Evolutionary conservation across 2,329 filamentous ascomycete species (phyloP).

Genomic region (Talaromyces sp.): DNA sequence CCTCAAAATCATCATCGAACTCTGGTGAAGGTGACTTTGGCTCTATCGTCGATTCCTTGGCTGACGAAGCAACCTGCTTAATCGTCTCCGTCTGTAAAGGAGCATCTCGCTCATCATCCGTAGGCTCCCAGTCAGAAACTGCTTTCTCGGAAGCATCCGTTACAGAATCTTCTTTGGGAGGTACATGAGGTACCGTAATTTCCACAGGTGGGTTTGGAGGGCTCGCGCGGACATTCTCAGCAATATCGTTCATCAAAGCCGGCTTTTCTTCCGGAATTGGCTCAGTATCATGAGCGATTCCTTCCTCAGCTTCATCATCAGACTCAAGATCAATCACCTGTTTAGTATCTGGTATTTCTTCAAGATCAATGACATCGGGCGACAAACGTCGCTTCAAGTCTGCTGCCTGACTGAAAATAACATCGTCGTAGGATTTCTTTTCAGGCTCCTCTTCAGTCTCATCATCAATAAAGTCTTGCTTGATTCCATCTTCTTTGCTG

Average conservation of each 20-base stretch:
- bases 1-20: conserved; percentile 55
- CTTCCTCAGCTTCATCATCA: conserved; percentile 17
- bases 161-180: conserved; percentile 24
- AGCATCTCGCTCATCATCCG: conserved; percentile 20
- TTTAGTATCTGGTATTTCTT: conserved; percentile 29
- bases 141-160: conserved; percentile 19
- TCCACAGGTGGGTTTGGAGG: conserved; percentile 14
- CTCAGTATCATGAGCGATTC: background rate
- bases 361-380: conserved; percentile 40
- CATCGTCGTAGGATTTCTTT: conserved; percentile 23
- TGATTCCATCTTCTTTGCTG: conserved; percentile 30
- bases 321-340: conserved; percentile 32
- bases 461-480: conserved; percentile 30
- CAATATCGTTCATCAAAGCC: conserved; percentile 9
- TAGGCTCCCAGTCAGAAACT: conserved; percentile 17
- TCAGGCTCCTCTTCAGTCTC: conserved; percentile 25
- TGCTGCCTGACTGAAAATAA: conserved; percentile 23
- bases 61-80: background rate
- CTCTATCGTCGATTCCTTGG: conserved; percentile 4
- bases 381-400: conserved; percentile 32
- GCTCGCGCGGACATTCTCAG: conserved; percentile 11
- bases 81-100: background rate
- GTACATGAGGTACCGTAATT: background rate
- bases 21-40: conserved; percentile 45
- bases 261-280: background rate